Evolutionary conservation across 192 early-diverging fungal species (phyloP).

Genomic region (Mortierella antarctica): DNA sequence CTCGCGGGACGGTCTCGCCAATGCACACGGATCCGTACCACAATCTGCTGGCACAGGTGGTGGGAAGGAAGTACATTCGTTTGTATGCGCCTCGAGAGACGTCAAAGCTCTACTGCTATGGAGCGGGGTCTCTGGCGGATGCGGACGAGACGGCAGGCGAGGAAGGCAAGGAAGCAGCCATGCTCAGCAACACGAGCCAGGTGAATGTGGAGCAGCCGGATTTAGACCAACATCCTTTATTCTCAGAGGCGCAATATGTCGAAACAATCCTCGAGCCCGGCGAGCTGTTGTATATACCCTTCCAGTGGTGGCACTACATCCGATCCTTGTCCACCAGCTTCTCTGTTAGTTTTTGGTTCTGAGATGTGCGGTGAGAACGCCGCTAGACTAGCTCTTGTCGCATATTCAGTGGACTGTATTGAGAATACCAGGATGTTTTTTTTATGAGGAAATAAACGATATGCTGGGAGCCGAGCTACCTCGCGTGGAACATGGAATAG

Average conservation of each 20-base stretch:
- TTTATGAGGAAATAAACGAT: neutral
- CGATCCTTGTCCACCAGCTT: constrained; percentile 78
- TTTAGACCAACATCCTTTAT: constrained; percentile 61
- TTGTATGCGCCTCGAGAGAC: constrained; percentile 76
- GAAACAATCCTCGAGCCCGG: constrained; percentile 81
- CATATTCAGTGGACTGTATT: too few species aligned
- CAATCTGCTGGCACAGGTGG: constrained; percentile 88
- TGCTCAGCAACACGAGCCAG: constrained; percentile 81
- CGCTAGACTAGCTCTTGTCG: neutral
- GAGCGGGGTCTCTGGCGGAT: constrained; percentile 3
- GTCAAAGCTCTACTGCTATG: constrained; percentile 71
- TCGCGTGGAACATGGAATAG: too few species aligned
- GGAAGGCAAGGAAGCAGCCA: constrained; percentile 4
- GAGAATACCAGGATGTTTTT: too few species aligned
- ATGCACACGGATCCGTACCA: constrained; percentile 85
- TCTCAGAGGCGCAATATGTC: constrained; percentile 65
- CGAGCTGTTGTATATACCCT: constrained; percentile 89
- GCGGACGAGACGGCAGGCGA: neutral
- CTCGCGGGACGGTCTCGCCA: constrained; percentile 82
- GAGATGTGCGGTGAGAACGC: neutral
- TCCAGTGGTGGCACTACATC: constrained; percentile 95
- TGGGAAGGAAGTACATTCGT: constrained; percentile 82
- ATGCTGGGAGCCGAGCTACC: too few species aligned
- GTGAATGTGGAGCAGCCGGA: constrained; percentile 80
- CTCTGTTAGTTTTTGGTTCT: constrained; percentile 94